Conservation (phyloP, 139 green algal genomes). For the Parachlorella kessleri region DNA sequence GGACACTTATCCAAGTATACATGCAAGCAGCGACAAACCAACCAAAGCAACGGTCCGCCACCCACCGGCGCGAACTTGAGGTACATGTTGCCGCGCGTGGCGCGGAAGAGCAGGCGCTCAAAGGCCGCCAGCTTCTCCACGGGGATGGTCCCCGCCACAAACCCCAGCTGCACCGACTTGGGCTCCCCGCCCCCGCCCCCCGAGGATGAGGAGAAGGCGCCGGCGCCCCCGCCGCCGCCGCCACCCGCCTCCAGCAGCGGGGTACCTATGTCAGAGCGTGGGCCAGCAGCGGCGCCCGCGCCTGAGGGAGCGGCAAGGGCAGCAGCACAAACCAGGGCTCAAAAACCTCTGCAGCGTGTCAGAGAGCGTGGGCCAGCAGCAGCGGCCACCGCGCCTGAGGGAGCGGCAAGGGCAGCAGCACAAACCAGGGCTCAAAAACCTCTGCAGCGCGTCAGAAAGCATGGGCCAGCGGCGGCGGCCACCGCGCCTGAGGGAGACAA, state of each 20-base stretch:
- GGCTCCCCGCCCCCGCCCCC: constrained; percentile 36
- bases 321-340: too few relatives aligned
- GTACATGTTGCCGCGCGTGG: constrained; percentile 99
- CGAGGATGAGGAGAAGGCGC: too few relatives aligned
- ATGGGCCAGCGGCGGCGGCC: too few relatives aligned
- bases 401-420: too few relatives aligned
- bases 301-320: background rate
- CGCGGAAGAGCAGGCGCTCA: constrained; percentile 97
- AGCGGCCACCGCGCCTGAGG: background rate
- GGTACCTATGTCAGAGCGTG: constrained; percentile 45
- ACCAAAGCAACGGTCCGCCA: too few relatives aligned
- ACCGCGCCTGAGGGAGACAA: background rate
- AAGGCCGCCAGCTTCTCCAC: constrained; percentile 87
- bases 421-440: too few relatives aligned
- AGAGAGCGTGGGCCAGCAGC: background rate
- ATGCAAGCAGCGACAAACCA: too few relatives aligned
- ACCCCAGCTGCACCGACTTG: constrained; percentile 85
- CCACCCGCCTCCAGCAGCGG: constrained; percentile 51
- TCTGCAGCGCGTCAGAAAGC: too few relatives aligned
- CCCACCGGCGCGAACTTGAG: constrained; percentile 76
- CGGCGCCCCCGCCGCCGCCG: too few relatives aligned
- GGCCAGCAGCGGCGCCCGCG: background rate
- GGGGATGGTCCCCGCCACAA: constrained; percentile 87
- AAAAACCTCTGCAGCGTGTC: too few relatives aligned
- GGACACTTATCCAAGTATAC: too few relatives aligned